Percentiles rank a stretch among this genome's conserved stretches.
These are phyloP conservation scores for Boletus coccyginus DNA, from an alignment of 768 basidiomycete species.

Conservation along the genomic window DNA sequence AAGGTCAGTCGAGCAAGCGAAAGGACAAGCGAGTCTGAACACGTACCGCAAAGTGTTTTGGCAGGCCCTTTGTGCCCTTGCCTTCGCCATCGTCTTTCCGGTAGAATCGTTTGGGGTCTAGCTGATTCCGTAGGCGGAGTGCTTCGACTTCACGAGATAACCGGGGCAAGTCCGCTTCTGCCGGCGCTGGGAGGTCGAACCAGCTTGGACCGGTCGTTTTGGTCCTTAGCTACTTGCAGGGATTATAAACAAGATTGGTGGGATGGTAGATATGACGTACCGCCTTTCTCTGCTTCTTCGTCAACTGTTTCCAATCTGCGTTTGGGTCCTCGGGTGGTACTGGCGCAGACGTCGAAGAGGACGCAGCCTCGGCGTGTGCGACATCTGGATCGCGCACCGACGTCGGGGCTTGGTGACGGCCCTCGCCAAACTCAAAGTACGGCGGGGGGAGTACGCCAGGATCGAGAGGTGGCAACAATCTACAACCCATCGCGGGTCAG, in stretches of 20 bases:
- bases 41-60: slow-evolving; percentile 87
- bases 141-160: slow-evolving; percentile 86
- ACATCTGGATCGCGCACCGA: slow-evolving; percentile 61
- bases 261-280: slow-evolving; percentile 37
- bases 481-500: slow-evolving; percentile 23
- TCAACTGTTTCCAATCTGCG: slow-evolving; percentile 63
- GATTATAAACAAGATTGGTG: neutral
- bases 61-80: slow-evolving; percentile 78
- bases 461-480: slow-evolving; percentile 61
- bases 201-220: slow-evolving; percentile 77
- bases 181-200: slow-evolving; percentile 86
- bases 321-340: slow-evolving; percentile 62
- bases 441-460: slow-evolving; percentile 61
- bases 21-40: neutral
- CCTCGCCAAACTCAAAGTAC: slow-evolving; percentile 57
- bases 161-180: slow-evolving; percentile 74
- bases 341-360: slow-evolving; percentile 49
- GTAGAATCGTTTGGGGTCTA: slow-evolving; percentile 93
- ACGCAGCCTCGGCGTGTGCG: slow-evolving; percentile 48
- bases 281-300: slow-evolving; percentile 69
- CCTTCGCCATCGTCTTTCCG: slow-evolving; percentile 83
- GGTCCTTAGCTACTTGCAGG: slow-evolving; percentile 50
- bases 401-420: slow-evolving; percentile 42
- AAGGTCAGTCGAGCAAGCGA: slow-evolving; percentile 6
- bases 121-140: slow-evolving; percentile 77